Evolutionary conservation across 805 yeast species (phyloP), one percentile per base, ranked within the genome.

Genomic region (Yarrowia deformans): DNA sequence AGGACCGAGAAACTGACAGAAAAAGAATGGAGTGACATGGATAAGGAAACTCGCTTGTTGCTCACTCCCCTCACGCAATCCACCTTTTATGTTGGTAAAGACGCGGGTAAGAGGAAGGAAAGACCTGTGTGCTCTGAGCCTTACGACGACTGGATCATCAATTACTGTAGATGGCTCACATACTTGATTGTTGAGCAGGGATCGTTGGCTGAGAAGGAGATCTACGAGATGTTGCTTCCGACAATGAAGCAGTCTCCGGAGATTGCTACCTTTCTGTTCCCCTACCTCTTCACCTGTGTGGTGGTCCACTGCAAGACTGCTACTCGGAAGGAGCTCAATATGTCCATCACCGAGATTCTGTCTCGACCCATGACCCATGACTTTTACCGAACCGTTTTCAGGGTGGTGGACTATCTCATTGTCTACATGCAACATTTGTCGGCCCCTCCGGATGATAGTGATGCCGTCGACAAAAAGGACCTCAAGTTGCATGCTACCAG

Each of bases 371-470:
- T 84, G 58, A 79, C 85, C 1, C 94, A 85, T 72, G 79, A 85
- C 54, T 89, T 92, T 72, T 90, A 87, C 73, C 90, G 90, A 70
- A 82, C 92, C 0, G 84, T 93, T 0, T 92, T 95, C 74, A 86
- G 87, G 49, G 87, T 93, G 3, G 79, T 93, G 35, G 98, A 95
- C 74, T 92, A 93, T 74, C 86, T 93, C 71, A 86, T 88, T 70
- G 91, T 90, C 73, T 93, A 97, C 97, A 71, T 74, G 37, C 52
- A 56, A 12, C 60, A 39, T 40, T 16, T 46, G 67, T 45, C 43
- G 40, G 69, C 69, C 23, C 49, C 46, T 18, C 46, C 58, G 4
- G 55, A 48, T 10, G 46, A 45, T 8, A 63, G 67, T n/a, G 69
- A 42, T 12, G 14, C 42, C 23, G 29, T 49, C 14, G 66, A 29